A percentile compares a stretch with the other conserved stretches of the same genome.
phyloP scores from a whole-genome alignment of 1,284 basidiomycete genomes.

The Malassezia vespertilionis region DNA sequence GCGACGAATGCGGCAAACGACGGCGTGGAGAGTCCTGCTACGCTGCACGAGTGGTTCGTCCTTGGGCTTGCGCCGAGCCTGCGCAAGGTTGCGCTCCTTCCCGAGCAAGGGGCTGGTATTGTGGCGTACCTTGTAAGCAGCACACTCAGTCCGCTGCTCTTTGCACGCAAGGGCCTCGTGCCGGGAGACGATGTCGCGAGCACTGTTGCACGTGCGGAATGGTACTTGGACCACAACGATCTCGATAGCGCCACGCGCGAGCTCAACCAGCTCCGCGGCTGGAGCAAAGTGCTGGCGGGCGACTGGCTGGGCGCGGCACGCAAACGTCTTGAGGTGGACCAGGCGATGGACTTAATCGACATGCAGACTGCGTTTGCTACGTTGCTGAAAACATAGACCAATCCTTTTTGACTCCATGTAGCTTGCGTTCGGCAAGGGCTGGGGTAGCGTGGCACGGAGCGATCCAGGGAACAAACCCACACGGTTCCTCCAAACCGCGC shows the following conservation, averaged over 20 bases:
- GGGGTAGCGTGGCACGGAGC: too few relatives aligned
- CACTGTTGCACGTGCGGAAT: slow-evolving; percentile 77
- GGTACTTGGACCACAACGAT: slow-evolving; percentile 80
- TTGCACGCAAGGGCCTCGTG: slow-evolving; percentile 60
- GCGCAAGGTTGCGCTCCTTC: slow-evolving; percentile 76
- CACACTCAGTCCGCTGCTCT: slow-evolving; percentile 64
- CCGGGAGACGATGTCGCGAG: slow-evolving; percentile 73
- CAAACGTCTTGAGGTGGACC: slow-evolving; percentile 76
- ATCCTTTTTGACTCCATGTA: too few relatives aligned
- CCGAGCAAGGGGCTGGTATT: slow-evolving; percentile 66
- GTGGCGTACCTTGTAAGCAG: slow-evolving; percentile 75
- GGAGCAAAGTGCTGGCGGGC: slow-evolving; percentile 66
- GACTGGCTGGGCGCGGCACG: slow-evolving; percentile 91
- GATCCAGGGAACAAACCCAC: too few relatives aligned
- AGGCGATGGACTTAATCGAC: slow-evolving; percentile 80
- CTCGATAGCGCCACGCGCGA: slow-evolving; percentile 81
- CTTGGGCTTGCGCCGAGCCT: slow-evolving; percentile 73
- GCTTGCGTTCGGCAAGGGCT: too few relatives aligned
- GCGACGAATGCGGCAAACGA: slow-evolving; percentile 60
- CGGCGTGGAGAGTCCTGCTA: slow-evolving; percentile 79
- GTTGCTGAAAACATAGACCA: slow-evolving; percentile 32
- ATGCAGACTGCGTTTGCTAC: slow-evolving; percentile 61
- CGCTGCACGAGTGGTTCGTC: slow-evolving; percentile 80
- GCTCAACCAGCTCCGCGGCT: slow-evolving; percentile 70
- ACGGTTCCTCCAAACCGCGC: too few relatives aligned